phyloP scores from a whole-genome alignment of 2,329 filamentous ascomycete genomes.

The Fusarium austroafricanum region DNA sequence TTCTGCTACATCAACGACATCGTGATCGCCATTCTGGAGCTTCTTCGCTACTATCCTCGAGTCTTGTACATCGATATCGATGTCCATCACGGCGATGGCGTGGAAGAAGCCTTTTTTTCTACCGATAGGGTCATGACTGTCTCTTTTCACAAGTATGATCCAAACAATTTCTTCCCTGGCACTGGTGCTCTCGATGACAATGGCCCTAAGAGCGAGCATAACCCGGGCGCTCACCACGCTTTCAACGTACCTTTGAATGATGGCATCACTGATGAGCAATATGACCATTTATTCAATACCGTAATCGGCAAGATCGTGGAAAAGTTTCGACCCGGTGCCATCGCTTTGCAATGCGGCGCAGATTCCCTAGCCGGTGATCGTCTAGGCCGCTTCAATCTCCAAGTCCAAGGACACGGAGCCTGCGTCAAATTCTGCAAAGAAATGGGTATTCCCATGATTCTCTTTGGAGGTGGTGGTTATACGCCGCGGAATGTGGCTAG shows the following conservation, averaged over 20 bases:
- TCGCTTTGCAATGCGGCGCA: conserved; percentile 94
- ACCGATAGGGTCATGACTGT: conserved; percentile 92
- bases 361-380: conserved; percentile 95
- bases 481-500: conserved; percentile 96
- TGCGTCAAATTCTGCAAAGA: conserved; percentile 92
- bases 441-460: conserved; percentile 81
- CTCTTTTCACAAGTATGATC: conserved; percentile 97
- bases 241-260: conserved; percentile 92
- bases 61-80: conserved; percentile 97
- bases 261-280: conserved; percentile 91
- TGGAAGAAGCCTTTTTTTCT: conserved; percentile 91
- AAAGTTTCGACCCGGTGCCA: conserved; percentile 87
- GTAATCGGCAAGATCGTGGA: conserved; percentile 83
- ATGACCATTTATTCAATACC: conserved; percentile 83
- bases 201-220: conserved; percentile 83
- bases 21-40: conserved; percentile 89
- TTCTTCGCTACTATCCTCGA: conserved; percentile 82
- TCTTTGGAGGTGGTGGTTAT: conserved; percentile 95
- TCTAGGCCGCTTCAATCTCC: conserved; percentile 94
- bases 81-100: conserved; percentile 90
- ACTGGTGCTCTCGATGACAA: conserved; percentile 90
- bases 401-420: conserved; percentile 91
- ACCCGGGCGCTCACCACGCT: conserved; percentile 88
- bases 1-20: conserved; percentile 99
- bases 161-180: conserved; percentile 84